phyloP scores from a whole-genome alignment of 306 rosid genomes.

The Begonia peltatifolia region DNA sequence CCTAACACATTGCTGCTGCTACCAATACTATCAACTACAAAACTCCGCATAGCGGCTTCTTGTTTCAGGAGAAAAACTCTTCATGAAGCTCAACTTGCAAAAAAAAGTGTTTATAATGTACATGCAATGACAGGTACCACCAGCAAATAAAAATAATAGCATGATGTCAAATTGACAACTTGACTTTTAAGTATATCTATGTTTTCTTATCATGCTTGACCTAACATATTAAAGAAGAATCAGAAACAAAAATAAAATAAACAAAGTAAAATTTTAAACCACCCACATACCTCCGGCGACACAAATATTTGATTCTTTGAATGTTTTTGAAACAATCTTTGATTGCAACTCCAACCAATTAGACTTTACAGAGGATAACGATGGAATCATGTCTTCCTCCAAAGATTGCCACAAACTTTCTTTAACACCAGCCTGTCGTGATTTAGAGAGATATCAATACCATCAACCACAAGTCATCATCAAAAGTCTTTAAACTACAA shows the following conservation, averaged over 20 bases:
- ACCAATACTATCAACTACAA: no score
- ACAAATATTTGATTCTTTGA: conserved; percentile 59
- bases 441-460: conserved; percentile 15
- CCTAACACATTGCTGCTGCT: no score
- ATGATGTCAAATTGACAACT: no score
- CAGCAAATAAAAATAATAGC: no score
- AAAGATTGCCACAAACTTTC: conserved; percentile 75
- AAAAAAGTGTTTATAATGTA: no score
- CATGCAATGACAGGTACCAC: no score
- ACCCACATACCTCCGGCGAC: conserved; percentile 78
- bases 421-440: conserved; percentile 54
- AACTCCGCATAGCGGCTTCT: no score
- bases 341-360: conserved; percentile 96
- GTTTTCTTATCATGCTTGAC: no score
- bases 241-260: background rate
- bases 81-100: no score
- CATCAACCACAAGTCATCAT: conserved; percentile 11
- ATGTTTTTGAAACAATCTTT: conserved; percentile 37
- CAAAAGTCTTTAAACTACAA: conserved; percentile 10
- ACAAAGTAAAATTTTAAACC: conserved; percentile 4
- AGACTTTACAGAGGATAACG: conserved; percentile 44
- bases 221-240: background rate
- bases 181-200: no score
- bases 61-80: no score
- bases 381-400: conserved; percentile 87